These are phyloP conservation scores for Fusarium sp. DNA, from an alignment of 2,329 filamentous ascomycete species.

Conservation along the genomic window DNA sequence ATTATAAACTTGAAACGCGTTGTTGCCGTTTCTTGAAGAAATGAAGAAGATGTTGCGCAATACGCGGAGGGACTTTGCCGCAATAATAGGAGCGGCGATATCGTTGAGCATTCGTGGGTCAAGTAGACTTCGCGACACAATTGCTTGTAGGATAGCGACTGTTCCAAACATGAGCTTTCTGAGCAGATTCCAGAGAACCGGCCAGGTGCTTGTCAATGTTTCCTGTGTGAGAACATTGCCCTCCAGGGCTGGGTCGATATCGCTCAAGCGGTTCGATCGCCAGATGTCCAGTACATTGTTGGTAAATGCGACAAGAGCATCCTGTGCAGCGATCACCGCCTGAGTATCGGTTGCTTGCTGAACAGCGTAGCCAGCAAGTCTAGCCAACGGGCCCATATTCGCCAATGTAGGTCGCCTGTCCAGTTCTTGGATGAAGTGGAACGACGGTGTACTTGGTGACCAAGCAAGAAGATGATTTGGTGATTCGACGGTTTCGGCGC, in stretches of 20 bases:
- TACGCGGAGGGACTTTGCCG: conserved; percentile 76
- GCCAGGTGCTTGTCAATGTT: conserved; percentile 74
- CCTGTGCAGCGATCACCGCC: conserved; percentile 63
- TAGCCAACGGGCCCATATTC: conserved; percentile 75
- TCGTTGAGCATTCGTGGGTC: conserved; percentile 61
- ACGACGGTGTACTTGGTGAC: conserved; percentile 70
- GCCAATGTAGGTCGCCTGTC: conserved; percentile 71
- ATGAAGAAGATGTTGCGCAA: conserved; percentile 86
- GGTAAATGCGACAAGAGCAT: conserved; percentile 75
- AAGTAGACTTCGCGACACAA: conserved; percentile 72
- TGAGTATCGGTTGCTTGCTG: conserved; percentile 62
- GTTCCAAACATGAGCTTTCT: conserved; percentile 80
- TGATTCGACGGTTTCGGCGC: conserved; percentile 71
- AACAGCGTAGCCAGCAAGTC: conserved; percentile 72
- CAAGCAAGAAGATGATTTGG: conserved; percentile 67
- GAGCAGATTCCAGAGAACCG: conserved; percentile 79
- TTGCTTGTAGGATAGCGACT: conserved; percentile 78
- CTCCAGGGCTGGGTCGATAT: conserved; percentile 77
- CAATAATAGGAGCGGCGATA: conserved; percentile 69
- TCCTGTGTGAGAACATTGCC: conserved; percentile 70
- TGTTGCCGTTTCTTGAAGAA: conserved; percentile 77
- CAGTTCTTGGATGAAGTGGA: conserved; percentile 67
- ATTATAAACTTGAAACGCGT: conserved; percentile 82
- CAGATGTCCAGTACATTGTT: conserved; percentile 76
- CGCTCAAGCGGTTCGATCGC: conserved; percentile 78